Evolutionary conservation across 2,329 filamentous ascomycete genomes (phyloP), one percentile per base, ranked within the genome.

Genomic region (Leptographium radiaticola): DNA sequence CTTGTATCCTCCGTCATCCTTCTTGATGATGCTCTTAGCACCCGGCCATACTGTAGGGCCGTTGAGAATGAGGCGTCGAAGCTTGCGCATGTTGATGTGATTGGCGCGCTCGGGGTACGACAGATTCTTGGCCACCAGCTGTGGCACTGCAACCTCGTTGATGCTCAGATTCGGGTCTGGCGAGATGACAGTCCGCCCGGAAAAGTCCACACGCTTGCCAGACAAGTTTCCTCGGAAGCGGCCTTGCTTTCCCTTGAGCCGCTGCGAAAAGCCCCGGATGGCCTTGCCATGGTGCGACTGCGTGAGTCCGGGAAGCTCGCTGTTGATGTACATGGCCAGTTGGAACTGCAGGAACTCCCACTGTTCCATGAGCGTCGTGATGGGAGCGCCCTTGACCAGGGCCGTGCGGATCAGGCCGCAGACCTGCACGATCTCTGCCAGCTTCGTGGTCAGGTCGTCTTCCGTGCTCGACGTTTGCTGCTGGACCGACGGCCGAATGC

Each of bases 201-300:
- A 98, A 68, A 97, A 98, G 66, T 98, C 91, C 53, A 98, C 93
- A 77, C 93, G 91, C 70, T 98, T 98, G 66, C 93, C 93, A 0
- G 91, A 97, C 56, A 98, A 70, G 63, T 98, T 98, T 55, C 94
- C 93, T 71, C 93, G 85, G 70, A 98, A 98, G 53, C 93, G 87
- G 53, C 93, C 93, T 65, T 97, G 91, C 65, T 98, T 98, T 61
- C 93, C 93, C 70, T 98, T 98, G 49, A 98, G 70, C 16, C 93
- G 83, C 68, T 97, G 93, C 57, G 91, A 95, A 65, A 98, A 94
- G 18, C 93, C 93, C 62, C 93, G 81, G 62, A 93, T 94, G 1
- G 87, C 80, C 67, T 95, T 96, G 55, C 89, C 87, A 56, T 89
- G 85, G 10, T 89, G 87, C 13, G 84, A 84, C 62, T 94, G 89